Conservation (phyloP, 345 rosid species). For the Gossypium rotundifolium region DNA sequence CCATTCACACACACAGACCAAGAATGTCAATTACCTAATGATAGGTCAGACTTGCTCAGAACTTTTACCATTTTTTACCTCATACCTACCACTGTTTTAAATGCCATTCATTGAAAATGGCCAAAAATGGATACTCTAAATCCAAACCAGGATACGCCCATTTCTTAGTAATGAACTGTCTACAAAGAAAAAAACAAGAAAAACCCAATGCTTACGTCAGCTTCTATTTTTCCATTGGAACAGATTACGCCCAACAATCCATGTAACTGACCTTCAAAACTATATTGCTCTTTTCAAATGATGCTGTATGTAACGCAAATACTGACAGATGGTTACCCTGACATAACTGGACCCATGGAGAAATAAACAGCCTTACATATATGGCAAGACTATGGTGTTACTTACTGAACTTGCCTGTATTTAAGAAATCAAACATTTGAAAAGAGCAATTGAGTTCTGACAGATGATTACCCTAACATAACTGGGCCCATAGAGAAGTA, state of each 20-base stretch:
- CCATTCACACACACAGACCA: background rate
- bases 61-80: background rate
- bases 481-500: background rate
- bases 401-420: background rate
- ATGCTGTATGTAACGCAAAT: background rate
- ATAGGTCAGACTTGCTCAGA: background rate
- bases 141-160: background rate
- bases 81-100: background rate
- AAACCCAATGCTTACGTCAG: background rate
- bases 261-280: background rate
- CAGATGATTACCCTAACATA: background rate
- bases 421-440: constrained; percentile 2
- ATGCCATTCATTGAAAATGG: background rate
- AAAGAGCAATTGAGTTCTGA: background rate
- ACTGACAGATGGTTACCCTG: background rate
- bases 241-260: background rate
- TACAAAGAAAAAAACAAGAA: background rate
- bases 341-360: background rate
- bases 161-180: background rate
- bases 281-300: background rate
- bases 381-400: background rate
- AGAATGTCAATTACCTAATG: background rate
- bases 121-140: background rate
- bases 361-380: background rate
- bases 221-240: background rate